Evolutionary conservation across 352 stramenopile genomes (phyloP).

Genomic region (Pythium vanterpoolii): DNA sequence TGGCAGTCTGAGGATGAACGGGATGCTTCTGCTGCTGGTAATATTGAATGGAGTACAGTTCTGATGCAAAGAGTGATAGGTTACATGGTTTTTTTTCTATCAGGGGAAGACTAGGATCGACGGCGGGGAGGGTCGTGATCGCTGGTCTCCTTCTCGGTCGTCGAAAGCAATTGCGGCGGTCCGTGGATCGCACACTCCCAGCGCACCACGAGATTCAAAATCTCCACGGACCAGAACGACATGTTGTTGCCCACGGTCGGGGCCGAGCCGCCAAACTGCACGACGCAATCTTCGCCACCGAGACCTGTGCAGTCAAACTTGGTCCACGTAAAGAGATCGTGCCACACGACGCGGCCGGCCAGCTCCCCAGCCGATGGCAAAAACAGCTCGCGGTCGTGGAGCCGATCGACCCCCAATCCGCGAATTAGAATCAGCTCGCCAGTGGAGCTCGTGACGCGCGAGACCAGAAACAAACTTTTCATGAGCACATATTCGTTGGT

Average conservation of each 20-base stretch:
- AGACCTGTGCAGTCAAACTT: slow-evolving; percentile 30
- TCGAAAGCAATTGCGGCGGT: slow-evolving; percentile 14
- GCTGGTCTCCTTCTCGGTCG: not conserved
- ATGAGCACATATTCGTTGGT: slow-evolving; percentile 23
- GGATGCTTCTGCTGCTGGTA: not conserved
- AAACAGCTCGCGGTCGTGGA: slow-evolving; percentile 28
- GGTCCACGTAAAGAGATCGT: slow-evolving; percentile 28
- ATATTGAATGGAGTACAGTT: too few species aligned
- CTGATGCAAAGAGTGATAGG: too few species aligned
- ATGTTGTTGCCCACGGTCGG: slow-evolving; percentile 37
- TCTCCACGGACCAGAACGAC: slow-evolving; percentile 42
- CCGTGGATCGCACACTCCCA: slow-evolving; percentile 40
- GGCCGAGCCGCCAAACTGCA: slow-evolving; percentile 31
- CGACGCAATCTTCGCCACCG: slow-evolving; percentile 29
- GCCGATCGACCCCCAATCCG: slow-evolving; percentile 29
- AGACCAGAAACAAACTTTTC: slow-evolving; percentile 26
- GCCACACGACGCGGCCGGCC: slow-evolving; percentile 21
- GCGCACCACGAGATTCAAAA: slow-evolving; percentile 34
- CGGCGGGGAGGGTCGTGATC: not conserved
- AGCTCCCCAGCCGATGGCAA: slow-evolving; percentile 11
- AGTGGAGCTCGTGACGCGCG: slow-evolving; percentile 2
- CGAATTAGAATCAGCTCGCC: slow-evolving; percentile 25
- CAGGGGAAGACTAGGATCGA: not conserved
- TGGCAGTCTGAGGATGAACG: slow-evolving; percentile 5
- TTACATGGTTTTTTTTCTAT: too few species aligned